Base-by-base conservation (phyloP, 2,329 filamentous ascomycete genomes). In the Hirsutella minnesotensis region DNA sequence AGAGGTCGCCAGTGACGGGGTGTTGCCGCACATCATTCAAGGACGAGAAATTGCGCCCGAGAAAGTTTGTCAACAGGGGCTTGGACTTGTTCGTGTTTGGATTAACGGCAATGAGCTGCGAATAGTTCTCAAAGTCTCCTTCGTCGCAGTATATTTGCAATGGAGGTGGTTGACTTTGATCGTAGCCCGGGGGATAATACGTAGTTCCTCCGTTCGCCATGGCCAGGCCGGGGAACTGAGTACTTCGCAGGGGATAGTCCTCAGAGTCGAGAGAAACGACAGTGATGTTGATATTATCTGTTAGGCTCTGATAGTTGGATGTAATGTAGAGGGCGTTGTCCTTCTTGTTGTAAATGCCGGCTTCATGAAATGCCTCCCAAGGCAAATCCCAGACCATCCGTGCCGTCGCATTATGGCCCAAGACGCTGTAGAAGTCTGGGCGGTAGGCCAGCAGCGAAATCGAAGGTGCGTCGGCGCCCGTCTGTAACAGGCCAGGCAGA, bases 11-110 rank as follows among this genome's bases (percentile, higher is more conserved):
- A 44, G 70, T 77, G 10, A 57, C 54, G 24, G 75, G 66, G 48
- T 79, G 68, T 43, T 76, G 53, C 1, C 67, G 64, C 0, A 75
- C 64, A 46, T 81, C 77, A 48, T 80, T 80, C 10, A 79, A 57
- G 0, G 75, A 79, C 53, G 70, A 77, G 58, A 80, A 81, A 34
- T 71, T 65, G 3, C 75, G 68, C 16, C 77, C 75, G 40, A 75
- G 75, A 53, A 65, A 82, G 54, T 74, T 77, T 49, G 76, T 76
- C 15, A 81, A 44, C 12, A 82, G 58, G 0, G 69, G 67, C 65
- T 5, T 3, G 16, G 8, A 9, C 1, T 3, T 12, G 1, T 47
- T 5, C 44, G 47, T 39, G 5, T 18, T 44, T 0, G 15, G 24
- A 18, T 44, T 38, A 22, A 47, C 39, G 39, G 39, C 43, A n/a